Base-by-base conservation (phyloP, 2,329 filamentous ascomycete species). In the Onygenales sp. region DNA sequence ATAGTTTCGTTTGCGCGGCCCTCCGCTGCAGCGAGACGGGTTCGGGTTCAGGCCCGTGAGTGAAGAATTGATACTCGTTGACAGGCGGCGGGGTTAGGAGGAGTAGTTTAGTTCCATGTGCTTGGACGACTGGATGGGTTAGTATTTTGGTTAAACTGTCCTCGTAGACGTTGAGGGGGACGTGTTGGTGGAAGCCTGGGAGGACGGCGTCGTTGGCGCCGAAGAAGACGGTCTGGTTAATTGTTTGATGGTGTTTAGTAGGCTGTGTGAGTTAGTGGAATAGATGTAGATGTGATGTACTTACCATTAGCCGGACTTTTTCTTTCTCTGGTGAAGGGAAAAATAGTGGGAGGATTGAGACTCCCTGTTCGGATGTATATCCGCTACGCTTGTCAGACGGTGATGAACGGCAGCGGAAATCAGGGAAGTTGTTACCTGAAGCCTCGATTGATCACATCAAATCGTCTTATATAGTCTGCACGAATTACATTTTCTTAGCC, bases 131-230 rank as follows among this genome's bases (percentile, higher is more conserved):
- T 7, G 85, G 81, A 68, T 96, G 88, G 2, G 76, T 82, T 62
- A 94, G 72, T 60, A 97, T 89, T 31, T 74, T 75, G 58, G 69
- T 76, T 47, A 95, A 71, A 64, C 95, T 94, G 53, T 78, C 71
- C 66, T 81, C 83, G 74, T 89, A 97, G 56, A 82, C 72, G 1
- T 84, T 78, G n/a, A 95, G 69, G 0, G 88, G 81, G 7, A 97
- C 80, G 67, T 92, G 83, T 69, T 97, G 93, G 8, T 76, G 75
- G 50, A 81, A 83, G 39, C 80, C 73, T 3, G 82, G 79, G 3
- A 94, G 69, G 52, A 84, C 84, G 3, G 92, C 85, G 69, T 97
- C 93, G 66, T 98, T 97, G 61, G 93, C 89, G 14, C 93, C 93
- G 56, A 96, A 84, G 59, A 95, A 85, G 55, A 95, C 72, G 41